Evolutionary conservation across 805 yeast species (phyloP), one percentile per base, ranked within the genome.

Genomic region (Lipomyces lipofer): DNA sequence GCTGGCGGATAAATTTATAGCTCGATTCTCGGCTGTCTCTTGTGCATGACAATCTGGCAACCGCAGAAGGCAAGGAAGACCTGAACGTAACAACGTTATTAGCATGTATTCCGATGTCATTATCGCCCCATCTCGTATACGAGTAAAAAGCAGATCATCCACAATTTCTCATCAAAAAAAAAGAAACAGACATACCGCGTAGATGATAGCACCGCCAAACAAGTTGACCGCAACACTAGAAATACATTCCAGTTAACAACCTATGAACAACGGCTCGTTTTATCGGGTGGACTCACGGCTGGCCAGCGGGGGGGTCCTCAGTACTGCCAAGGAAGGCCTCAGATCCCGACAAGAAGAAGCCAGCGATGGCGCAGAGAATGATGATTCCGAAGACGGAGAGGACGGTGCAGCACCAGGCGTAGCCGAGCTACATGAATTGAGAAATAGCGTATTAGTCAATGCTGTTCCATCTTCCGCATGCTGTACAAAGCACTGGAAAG

Each of bases 261-360:
- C 6, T 7, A 25, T 17, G 13, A 5, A 36, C n/a, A 13, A 8
- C 5, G 15, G 7, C 15, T n/a, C 38, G 38, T n/a, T 17, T 6
- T 15, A 27, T 12, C 25, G 21, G 51, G 24, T 17, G 25, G 43
- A 74, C 78, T 67, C 64, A 73, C 79, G 94, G 96, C 59, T 83
- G 82, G 13, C 98, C 98, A 68, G 94, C 94, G 63, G 81, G 88
- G 12, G 99, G 99, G 68, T 91, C 96, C 63, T 78, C 83, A 57
- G 83, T 82, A 36, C 96, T 87, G 3, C 99, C 99, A 75, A 90
- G 84, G 86, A 92, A 85, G 19, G 95, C 79, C 73, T 92, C 98
- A 69, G 88, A 95, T 62, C 83, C 87, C 32, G 75, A 75, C 63
- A 85, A 77, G 75, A 94, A 92, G 60, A 92, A 77, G 63, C 82